Percentiles rank a stretch among this genome's conserved stretches.
These are phyloP conservation scores for Esteya vermicola DNA, from an alignment of 2,329 filamentous ascomycete genomes.

Conservation along the genomic window DNA sequence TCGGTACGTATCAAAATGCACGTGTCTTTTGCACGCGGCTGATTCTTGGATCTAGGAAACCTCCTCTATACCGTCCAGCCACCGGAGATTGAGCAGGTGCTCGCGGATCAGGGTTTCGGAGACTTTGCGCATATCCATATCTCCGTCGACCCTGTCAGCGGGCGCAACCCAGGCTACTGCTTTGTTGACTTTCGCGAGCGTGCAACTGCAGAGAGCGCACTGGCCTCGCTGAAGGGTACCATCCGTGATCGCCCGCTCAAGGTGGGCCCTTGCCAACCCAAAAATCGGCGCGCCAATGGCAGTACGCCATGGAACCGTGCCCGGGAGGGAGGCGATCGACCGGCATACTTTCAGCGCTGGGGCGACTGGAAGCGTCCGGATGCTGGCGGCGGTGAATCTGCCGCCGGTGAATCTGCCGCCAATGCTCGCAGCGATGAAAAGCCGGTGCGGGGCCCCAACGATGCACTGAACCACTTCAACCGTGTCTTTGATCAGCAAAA, in stretches of 20 bases:
- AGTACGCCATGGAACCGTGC: constrained; percentile 5
- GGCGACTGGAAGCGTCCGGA: constrained; percentile 23
- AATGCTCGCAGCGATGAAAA: background rate
- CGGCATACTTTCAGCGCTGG: constrained; percentile 23
- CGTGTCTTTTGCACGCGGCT: background rate
- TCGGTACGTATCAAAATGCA: constrained; percentile 5
- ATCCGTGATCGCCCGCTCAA: constrained; percentile 46
- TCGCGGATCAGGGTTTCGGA: constrained; percentile 19
- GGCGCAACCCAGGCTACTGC: constrained; percentile 59
- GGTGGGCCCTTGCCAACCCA: constrained; percentile 51
- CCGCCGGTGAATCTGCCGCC: background rate
- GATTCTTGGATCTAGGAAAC: constrained; percentile 37
- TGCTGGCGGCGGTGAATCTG: too few relatives aligned
- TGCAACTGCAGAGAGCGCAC: constrained; percentile 41
- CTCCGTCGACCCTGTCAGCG: constrained; percentile 52
- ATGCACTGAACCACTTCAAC: constrained; percentile 18
- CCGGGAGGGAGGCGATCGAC: constrained; percentile 9
- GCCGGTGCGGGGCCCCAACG: constrained; percentile 4
- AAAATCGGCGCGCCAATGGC: constrained; percentile 14
- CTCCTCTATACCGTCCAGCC: constrained; percentile 40
- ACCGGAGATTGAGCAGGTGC: constrained; percentile 20
- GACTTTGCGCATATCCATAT: constrained; percentile 46
- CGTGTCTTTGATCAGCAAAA: constrained; percentile 14
- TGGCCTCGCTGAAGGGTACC: constrained; percentile 37
- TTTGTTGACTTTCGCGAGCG: constrained; percentile 52